These are phyloP conservation scores for Lentinus brumalis DNA, from an alignment of 768 basidiomycete genomes.

Conservation along the genomic window DNA sequence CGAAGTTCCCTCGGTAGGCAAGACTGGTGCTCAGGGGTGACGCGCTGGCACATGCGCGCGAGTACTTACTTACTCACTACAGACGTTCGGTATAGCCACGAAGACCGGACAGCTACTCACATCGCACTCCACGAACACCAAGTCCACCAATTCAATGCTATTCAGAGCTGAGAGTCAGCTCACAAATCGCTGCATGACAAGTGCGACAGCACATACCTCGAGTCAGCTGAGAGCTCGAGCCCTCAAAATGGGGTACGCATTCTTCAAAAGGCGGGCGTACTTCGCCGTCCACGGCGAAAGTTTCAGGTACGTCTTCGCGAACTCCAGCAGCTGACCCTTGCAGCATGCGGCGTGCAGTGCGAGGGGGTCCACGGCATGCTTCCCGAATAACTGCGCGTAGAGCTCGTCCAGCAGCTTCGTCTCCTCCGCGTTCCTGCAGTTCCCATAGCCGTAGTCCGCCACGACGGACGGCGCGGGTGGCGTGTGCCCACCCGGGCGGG, in stretches of 20 bases:
- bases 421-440: slow-evolving; percentile 29
- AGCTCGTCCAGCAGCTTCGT: slow-evolving; percentile 30
- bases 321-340: slow-evolving; percentile 33
- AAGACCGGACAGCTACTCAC: no score
- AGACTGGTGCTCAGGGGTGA: no score
- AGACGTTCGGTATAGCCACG: no score
- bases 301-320: slow-evolving; percentile 25
- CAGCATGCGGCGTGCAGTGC: slow-evolving; percentile 40
- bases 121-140: no score
- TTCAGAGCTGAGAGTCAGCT: no score
- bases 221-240: not conserved
- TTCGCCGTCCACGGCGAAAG: slow-evolving; percentile 23
- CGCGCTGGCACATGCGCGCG: no score
- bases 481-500: not conserved
- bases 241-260: slow-evolving; percentile 25
- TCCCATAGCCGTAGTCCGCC: slow-evolving; percentile 38
- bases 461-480: no score
- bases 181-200: no score
- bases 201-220: not conserved
- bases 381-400: slow-evolving; percentile 37
- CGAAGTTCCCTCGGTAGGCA: no score
- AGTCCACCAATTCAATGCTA: no score
- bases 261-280: slow-evolving; percentile 34
- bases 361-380: slow-evolving; percentile 29
- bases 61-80: no score